Conservation (phyloP, 768 basidiomycete species). For the Gautieria morchelliformis region DNA sequence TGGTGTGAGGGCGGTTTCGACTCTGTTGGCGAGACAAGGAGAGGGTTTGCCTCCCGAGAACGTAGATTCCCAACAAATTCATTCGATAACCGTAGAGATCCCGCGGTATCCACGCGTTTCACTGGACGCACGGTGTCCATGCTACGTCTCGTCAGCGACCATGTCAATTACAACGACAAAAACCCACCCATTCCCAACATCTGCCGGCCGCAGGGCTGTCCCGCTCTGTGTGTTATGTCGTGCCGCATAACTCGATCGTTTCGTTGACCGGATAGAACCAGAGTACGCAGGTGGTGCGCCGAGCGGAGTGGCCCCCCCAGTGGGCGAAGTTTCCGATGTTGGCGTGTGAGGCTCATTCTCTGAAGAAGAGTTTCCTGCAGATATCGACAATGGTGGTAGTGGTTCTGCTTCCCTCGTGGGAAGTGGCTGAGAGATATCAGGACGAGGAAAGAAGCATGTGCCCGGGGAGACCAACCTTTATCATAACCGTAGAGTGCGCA, state of each 20-base stretch:
- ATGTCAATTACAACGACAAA: background rate
- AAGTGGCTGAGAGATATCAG: slow-evolving; percentile 29
- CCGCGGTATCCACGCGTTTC: slow-evolving; percentile 78
- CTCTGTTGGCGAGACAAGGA: slow-evolving; percentile 29
- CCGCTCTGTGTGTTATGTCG: slow-evolving; percentile 58
- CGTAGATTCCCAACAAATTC: slow-evolving; percentile 74
- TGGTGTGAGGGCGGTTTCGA: slow-evolving; percentile 40
- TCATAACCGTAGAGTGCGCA: slow-evolving; percentile 64
- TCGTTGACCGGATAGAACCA: slow-evolving; percentile 50
- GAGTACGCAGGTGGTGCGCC: slow-evolving; percentile 70
- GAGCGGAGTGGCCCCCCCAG: slow-evolving; percentile 24
- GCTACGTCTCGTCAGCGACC: slow-evolving; percentile 8
- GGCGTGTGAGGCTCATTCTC: slow-evolving; percentile 24
- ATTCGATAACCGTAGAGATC: slow-evolving; percentile 65
- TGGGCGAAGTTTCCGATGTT: slow-evolving; percentile 18
- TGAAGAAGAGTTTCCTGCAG: slow-evolving; percentile 37
- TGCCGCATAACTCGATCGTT: slow-evolving; percentile 73
- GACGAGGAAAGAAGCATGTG: background rate
- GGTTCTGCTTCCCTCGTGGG: slow-evolving; percentile 36
- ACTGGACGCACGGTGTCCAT: slow-evolving; percentile 88
- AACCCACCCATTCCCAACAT: slow-evolving; percentile 63
- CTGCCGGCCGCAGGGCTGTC: slow-evolving; percentile 69
- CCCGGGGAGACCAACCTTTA: slow-evolving; percentile 22
- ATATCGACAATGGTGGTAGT: slow-evolving; percentile 29
- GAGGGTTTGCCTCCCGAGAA: slow-evolving; percentile 37